Evolutionary conservation across 192 early-diverging fungal species (phyloP).

Genomic region (Coemansia sp.): DNA sequence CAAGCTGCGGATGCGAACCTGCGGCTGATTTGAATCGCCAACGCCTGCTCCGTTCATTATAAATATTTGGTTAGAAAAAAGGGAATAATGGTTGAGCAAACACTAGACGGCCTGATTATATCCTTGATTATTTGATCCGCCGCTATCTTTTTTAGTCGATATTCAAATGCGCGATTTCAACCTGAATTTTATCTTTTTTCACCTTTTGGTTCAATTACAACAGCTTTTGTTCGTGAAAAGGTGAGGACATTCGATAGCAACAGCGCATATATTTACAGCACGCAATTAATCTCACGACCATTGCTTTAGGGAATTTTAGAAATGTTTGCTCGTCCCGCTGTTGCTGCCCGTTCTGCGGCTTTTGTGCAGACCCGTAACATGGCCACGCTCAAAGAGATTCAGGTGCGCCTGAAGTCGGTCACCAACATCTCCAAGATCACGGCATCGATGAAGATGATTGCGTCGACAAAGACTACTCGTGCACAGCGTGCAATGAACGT

Average conservation of each 20-base stretch:
- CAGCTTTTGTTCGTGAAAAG: not conserved
- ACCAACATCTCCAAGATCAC: conserved; percentile 99
- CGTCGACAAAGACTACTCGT: conserved; percentile 91
- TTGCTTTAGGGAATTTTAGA: not conserved
- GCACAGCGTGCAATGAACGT: conserved; percentile 87
- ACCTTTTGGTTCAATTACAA: too few species aligned
- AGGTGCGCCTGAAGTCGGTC: conserved; percentile 91
- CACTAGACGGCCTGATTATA: too few species aligned
- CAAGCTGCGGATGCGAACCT: conserved; percentile 47
- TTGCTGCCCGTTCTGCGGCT: conserved; percentile 40
- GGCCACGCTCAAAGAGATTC: conserved; percentile 94
- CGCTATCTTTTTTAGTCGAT: too few species aligned
- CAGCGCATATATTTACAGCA: not conserved
- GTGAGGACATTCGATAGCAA: not conserved
- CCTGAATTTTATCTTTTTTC: too few species aligned
- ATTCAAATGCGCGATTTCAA: too few species aligned
- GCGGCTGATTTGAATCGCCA: conserved; percentile 33
- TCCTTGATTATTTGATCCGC: too few species aligned
- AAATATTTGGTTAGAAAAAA: not conserved
- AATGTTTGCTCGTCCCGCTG: conserved; percentile 51
- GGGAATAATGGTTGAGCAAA: not conserved
- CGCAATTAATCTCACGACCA: too few species aligned
- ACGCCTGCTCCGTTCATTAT: conserved; percentile 20
- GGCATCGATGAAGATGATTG: conserved; percentile 99
- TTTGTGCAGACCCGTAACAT: conserved; percentile 78